Evolutionary conservation across 1,139 yeast genomes (phyloP).

Genomic region (Blastobotrys persicus): DNA sequence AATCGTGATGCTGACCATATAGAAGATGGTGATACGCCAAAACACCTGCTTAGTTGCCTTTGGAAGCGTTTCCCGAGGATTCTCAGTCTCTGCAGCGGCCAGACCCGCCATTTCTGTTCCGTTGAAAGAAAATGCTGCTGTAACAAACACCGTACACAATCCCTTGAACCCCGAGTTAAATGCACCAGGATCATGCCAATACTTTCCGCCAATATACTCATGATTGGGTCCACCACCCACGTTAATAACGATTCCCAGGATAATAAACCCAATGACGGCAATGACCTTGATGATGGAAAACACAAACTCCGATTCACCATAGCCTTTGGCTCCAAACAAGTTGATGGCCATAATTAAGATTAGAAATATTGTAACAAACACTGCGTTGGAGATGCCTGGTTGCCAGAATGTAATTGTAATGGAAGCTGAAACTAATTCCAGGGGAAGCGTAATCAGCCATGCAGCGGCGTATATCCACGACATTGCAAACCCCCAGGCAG

Average conservation of each 20-base stretch:
- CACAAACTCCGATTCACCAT: constrained; percentile 70
- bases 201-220: constrained; percentile 55
- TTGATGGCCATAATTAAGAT: constrained; percentile 54
- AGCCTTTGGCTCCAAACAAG: constrained; percentile 68
- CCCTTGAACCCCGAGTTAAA: constrained; percentile 71
- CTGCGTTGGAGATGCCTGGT: constrained; percentile 49
- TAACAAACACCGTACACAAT: constrained; percentile 71
- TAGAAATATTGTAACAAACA: constrained; percentile 65
- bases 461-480: constrained; percentile 79
- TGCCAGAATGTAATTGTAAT: constrained; percentile 68
- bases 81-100: constrained; percentile 77
- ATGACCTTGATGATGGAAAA: constrained; percentile 58
- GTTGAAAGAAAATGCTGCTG: constrained; percentile 83
- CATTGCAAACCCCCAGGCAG: constrained; percentile 72
- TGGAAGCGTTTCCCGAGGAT: constrained; percentile 66
- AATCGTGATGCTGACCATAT: constrained; percentile 56
- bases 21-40: constrained; percentile 69
- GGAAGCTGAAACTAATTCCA: constrained; percentile 75
- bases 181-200: constrained; percentile 67
- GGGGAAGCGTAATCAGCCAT: constrained; percentile 72
- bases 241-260: constrained; percentile 55
- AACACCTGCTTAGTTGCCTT: constrained; percentile 66
- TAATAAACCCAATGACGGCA: constrained; percentile 62
- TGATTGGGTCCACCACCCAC: constrained; percentile 68
- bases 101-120: constrained; percentile 79